These are phyloP conservation scores for Penicillium capsulatum DNA, from an alignment of 2,329 filamentous ascomycete genomes.

Conservation along the genomic window DNA sequence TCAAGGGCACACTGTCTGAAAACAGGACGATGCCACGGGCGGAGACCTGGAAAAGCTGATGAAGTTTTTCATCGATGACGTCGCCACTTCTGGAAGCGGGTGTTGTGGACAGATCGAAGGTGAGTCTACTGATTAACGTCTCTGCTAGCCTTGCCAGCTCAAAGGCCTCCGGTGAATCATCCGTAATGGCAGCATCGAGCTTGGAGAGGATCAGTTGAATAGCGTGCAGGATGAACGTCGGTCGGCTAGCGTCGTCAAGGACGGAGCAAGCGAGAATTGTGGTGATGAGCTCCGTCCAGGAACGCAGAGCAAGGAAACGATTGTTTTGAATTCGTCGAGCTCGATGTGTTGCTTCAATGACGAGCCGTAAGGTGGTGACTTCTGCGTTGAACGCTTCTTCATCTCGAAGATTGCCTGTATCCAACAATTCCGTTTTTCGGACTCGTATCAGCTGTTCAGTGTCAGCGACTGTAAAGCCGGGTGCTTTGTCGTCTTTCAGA, in stretches of 20 bases:
- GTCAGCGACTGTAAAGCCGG: constrained; percentile 65
- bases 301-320: constrained; percentile 66
- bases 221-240: constrained; percentile 76
- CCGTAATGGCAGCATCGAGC: constrained; percentile 70
- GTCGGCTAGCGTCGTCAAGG: constrained; percentile 66
- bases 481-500: constrained; percentile 52
- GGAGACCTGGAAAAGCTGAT: constrained; percentile 85
- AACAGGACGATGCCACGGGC: constrained; percentile 73
- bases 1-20: constrained; percentile 64
- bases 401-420: constrained; percentile 46
- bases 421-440: constrained; percentile 38
- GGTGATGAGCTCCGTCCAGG: constrained; percentile 80
- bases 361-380: constrained; percentile 35
- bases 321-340: constrained; percentile 34
- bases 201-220: constrained; percentile 85
- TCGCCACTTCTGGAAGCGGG: constrained; percentile 55
- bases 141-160: constrained; percentile 74
- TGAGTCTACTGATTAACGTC: constrained; percentile 52
- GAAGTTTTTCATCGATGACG: constrained; percentile 80
- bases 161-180: constrained; percentile 64
- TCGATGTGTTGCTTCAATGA: constrained; percentile 42
- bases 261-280: constrained; percentile 80
- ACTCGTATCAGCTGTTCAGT: constrained; percentile 68
- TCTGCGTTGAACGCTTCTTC: constrained; percentile 42
- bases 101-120: constrained; percentile 32